Evolutionary conservation across 108 stramenopile genomes (phyloP).

Genomic region (Skeletonema menzelii): DNA sequence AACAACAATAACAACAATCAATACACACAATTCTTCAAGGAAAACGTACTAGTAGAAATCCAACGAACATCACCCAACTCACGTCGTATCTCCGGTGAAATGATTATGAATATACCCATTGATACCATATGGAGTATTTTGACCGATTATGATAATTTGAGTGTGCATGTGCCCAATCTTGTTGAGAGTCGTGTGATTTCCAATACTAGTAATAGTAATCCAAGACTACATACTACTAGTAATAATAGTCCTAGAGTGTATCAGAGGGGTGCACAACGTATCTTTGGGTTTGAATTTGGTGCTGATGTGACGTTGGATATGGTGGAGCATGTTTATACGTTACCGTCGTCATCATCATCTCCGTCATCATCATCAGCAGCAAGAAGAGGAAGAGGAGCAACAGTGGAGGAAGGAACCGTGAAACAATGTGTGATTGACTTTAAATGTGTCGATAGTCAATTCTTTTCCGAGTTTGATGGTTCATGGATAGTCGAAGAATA

Average conservation of each 20-base stretch:
- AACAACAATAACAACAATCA: constrained; percentile 4
- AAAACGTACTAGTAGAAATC: constrained; percentile 68
- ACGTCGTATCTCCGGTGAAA: constrained; percentile 81
- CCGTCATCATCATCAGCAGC: neutral
- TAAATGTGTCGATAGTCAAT: constrained; percentile 81
- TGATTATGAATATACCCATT: constrained; percentile 63
- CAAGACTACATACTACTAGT: too few species aligned
- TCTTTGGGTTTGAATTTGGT: constrained; percentile 92
- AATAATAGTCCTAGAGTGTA: constrained; percentile 80
- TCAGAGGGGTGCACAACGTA: constrained; percentile 93
- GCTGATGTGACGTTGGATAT: constrained; percentile 91
- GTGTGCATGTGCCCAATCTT: constrained; percentile 89
- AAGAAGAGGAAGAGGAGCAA: too few species aligned
- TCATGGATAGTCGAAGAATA: constrained; percentile 68
- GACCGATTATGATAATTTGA: constrained; percentile 88
- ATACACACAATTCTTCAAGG: constrained; percentile 29
- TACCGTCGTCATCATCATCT: neutral
- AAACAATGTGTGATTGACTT: constrained; percentile 55
- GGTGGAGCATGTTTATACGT: constrained; percentile 62
- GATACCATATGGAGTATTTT: constrained; percentile 84
- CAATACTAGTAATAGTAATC: too few species aligned
- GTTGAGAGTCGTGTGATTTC: constrained; percentile 65
- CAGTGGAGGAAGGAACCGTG: neutral
- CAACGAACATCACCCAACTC: constrained; percentile 84
- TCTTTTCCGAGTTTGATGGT: constrained; percentile 90